Evolutionary conservation across 2,329 filamentous ascomycete species (phyloP).

Genomic region (Rutstroemia sydowiana): DNA sequence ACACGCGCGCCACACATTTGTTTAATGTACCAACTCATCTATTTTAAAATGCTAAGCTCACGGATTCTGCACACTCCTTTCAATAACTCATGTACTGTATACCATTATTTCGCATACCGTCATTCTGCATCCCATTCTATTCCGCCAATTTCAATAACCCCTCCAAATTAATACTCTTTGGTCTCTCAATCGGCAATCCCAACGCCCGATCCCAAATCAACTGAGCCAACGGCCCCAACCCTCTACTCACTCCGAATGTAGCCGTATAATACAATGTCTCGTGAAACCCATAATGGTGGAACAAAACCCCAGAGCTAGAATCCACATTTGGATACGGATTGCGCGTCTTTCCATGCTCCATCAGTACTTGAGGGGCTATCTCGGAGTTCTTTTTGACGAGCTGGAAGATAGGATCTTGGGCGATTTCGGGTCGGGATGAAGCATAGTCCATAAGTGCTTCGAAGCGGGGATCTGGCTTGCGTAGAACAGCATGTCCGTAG

Average conservation of each 20-base stretch:
- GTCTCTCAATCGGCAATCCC: constrained; percentile 90
- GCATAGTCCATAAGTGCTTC: constrained; percentile 97
- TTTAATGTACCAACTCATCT: no score
- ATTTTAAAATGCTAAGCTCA: no score
- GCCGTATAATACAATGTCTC: constrained; percentile 92
- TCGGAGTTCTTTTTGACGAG: constrained; percentile 90
- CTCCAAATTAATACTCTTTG: constrained; percentile 93
- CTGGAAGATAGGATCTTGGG: constrained; percentile 81
- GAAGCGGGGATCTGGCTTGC: constrained; percentile 95
- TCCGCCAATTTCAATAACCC: constrained; percentile 68
- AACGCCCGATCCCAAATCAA: constrained; percentile 93
- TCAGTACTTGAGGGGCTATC: constrained; percentile 83
- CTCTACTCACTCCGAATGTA: constrained; percentile 61
- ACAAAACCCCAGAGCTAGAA: constrained; percentile 84
- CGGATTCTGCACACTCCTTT: no score
- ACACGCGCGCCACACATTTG: no score
- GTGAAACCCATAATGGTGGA: constrained; percentile 97
- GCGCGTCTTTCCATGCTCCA: constrained; percentile 95
- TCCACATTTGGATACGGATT: constrained; percentile 98
- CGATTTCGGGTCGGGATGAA: constrained; percentile 73
- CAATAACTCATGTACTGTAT: no score
- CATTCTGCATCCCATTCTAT: no score
- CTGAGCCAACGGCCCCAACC: constrained; percentile 83
- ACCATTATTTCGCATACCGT: no score
- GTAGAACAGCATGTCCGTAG: constrained; percentile 91